phyloP scores from a whole-genome alignment of 768 basidiomycete genomes.

The Rossbeevera mucosa region DNA sequence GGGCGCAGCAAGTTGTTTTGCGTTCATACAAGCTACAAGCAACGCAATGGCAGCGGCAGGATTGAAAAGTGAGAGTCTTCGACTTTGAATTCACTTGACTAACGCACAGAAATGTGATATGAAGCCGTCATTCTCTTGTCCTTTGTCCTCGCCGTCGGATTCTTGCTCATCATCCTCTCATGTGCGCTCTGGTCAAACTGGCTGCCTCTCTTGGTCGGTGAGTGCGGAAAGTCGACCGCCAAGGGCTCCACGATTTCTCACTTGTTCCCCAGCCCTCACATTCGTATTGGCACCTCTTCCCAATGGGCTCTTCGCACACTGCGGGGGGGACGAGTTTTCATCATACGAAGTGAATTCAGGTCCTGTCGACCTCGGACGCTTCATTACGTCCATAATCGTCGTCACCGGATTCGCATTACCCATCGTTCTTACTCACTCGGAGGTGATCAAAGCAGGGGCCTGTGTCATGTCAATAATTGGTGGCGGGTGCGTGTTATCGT shows the following conservation, averaged over 20 bases:
- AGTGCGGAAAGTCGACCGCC: constrained; percentile 26
- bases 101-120: background rate
- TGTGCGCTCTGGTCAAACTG: constrained; percentile 96
- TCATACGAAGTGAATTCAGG: constrained; percentile 67
- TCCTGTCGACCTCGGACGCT: constrained; percentile 87
- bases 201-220: constrained; percentile 95
- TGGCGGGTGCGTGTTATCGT: constrained; percentile 54
- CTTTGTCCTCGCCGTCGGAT: constrained; percentile 96
- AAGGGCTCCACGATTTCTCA: background rate
- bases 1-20: constrained; percentile 4
- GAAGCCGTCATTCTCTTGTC: constrained; percentile 93
- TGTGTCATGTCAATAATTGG: constrained; percentile 94
- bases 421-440: constrained; percentile 86
- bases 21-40: background rate
- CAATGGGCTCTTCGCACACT: constrained; percentile 91
- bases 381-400: constrained; percentile 86
- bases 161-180: constrained; percentile 93
- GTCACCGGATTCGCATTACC: constrained; percentile 93
- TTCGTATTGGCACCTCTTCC: constrained; percentile 96
- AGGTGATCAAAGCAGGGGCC: constrained; percentile 77
- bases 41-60: constrained; percentile 58
- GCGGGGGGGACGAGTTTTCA: constrained; percentile 84
- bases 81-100: constrained; percentile 1
- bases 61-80: constrained; percentile 52
- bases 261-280: constrained; percentile 60